Base-by-base conservation (phyloP, 176 grass and related monocot species). In the Paspalum notatum region DNA sequence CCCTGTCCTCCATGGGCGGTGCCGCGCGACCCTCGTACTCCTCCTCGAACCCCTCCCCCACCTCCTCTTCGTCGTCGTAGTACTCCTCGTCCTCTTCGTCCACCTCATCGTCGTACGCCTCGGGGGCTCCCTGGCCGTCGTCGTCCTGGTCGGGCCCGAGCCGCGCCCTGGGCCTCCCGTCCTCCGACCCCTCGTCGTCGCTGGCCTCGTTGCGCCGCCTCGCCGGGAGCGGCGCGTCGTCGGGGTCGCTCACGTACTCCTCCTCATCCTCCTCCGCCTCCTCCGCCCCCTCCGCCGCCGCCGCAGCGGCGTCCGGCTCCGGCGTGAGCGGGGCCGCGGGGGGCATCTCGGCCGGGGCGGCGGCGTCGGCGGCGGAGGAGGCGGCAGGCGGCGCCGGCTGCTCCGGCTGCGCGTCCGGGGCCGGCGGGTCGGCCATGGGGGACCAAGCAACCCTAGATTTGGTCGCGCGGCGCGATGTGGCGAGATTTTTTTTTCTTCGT, bases 181-280 rank as follows among this genome's bases (percentile, higher is more conserved):
- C 83, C 75, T 87, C 91, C 9, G 94, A 94, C 7, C 90, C 93
- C 76, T 99, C 97, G 68, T 99, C 93, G 84, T 94, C 94, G 38
- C 93, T 93, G 62, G 92, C 93, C 79, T 95, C 91, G 53, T 88
- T 78, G 50, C 97, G 97, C 64, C 93, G 97, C 93, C 93, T 88
- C 74, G 80, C 59, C 6, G 93, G 91, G 15, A 99, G 89, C 42
- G 65, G 88, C 62, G 82, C 74, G 48, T 96, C 97, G 50, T 99
- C 93, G 16, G 91, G 90, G 82, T 99, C 97, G 84, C 88, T 91
- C 87, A 93, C 91, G 67, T 99, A 99, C 71, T 96, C 96, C 43
- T 65, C 85, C 24, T 85, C 85, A 12, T 65, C 89, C 32, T 39
- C 85, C 22, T 5, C 72, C 45, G 12, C 78, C 11, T 56, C 80